These are phyloP conservation scores for Arthroderma sp. DNA, from an alignment of 2,329 filamentous ascomycete genomes.

Conservation along the genomic window DNA sequence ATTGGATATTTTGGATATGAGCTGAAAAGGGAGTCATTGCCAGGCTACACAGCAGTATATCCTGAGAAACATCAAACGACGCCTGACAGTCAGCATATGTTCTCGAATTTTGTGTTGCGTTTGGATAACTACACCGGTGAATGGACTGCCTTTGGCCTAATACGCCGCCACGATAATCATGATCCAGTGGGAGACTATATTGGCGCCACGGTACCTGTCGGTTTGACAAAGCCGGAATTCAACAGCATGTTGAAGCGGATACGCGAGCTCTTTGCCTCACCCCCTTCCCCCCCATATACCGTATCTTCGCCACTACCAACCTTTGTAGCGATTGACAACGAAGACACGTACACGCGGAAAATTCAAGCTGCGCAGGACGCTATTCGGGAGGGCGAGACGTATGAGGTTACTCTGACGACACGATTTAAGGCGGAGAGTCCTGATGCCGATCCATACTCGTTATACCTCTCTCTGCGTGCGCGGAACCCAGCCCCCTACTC, in stretches of 20 bases:
- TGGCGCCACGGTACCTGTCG: slow-evolving; percentile 14
- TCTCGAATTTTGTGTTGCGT: slow-evolving; percentile 7
- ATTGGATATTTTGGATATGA: slow-evolving; percentile 10
- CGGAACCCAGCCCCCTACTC: slow-evolving; percentile 75
- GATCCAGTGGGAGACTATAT: slow-evolving; percentile 35
- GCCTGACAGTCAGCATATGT: slow-evolving; percentile 9
- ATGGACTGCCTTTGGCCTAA: slow-evolving; percentile 9
- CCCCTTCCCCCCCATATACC: slow-evolving; percentile 1
- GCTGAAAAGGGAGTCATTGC: slow-evolving; percentile 9
- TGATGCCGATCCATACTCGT: slow-evolving; percentile 13
- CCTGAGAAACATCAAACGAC: neutral
- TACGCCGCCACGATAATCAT: slow-evolving; percentile 18
- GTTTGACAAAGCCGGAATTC: slow-evolving; percentile 6
- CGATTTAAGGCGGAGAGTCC: slow-evolving; percentile 50
- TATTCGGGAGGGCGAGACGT: slow-evolving; percentile 66
- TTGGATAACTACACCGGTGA: slow-evolving; percentile 10
- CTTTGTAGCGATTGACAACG: slow-evolving; percentile 14
- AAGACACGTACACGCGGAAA: slow-evolving; percentile 48
- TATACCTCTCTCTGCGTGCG: slow-evolving; percentile 57
- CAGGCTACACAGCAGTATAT: slow-evolving; percentile 6
- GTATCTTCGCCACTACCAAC: slow-evolving; percentile 5
- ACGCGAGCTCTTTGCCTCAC: slow-evolving; percentile 3
- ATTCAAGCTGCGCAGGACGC: slow-evolving; percentile 57
- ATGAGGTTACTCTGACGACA: slow-evolving; percentile 72
- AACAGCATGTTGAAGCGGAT: slow-evolving; percentile 1